Conservation (phyloP, 441 rosid genomes). For the Gossypium aridum region DNA sequence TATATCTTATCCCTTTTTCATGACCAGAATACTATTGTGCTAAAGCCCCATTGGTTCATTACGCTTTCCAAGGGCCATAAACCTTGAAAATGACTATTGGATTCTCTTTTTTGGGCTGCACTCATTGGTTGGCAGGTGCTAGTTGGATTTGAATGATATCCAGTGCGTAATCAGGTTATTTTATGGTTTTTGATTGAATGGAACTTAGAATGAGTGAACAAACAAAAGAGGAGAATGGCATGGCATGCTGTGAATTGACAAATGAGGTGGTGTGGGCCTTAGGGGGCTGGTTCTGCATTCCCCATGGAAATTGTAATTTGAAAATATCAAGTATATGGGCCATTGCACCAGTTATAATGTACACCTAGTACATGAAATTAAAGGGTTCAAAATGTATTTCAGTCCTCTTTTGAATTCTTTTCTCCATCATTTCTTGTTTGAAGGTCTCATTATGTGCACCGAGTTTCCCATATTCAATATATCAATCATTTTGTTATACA, state of each 20-base stretch:
- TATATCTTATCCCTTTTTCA: neutral
- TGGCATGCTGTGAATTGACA: neutral
- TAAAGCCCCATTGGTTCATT: neutral
- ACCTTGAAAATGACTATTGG: slow-evolving; percentile 1
- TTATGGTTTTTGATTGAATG: slow-evolving; percentile 1
- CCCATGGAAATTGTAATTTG: neutral
- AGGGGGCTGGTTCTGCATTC: neutral
- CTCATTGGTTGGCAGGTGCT: neutral
- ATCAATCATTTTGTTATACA: no score
- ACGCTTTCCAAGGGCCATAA: neutral
- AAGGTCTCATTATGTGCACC: neutral
- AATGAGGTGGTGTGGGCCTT: neutral
- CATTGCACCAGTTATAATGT: neutral
- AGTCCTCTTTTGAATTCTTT: neutral
- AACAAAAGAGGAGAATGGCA: neutral
- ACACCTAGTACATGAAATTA: slow-evolving; percentile 2
- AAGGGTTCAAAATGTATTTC: neutral
- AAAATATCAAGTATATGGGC: neutral
- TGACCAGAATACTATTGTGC: neutral
- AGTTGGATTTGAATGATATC: neutral
- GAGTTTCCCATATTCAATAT: neutral
- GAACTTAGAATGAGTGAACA: neutral
- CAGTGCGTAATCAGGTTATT: neutral
- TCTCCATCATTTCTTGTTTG: slow-evolving; percentile 6
- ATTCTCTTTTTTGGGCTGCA: neutral